Conservation (phyloP, 169 alveolate species). For the Perkinsus chesapeaki region DNA sequence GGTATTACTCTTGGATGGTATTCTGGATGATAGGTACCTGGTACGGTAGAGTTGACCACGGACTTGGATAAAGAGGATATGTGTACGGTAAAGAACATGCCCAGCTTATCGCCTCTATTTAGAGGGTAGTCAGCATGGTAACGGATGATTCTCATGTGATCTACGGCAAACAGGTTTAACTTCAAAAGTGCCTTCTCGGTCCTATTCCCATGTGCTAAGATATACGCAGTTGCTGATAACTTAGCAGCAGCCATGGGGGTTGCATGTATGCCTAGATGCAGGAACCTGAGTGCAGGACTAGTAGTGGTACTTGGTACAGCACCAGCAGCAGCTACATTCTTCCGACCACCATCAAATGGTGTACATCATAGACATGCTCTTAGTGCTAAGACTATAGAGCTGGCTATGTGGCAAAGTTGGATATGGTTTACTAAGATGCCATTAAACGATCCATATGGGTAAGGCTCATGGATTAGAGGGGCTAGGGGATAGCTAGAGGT, state of each 20-base stretch:
- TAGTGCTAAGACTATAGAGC: background rate
- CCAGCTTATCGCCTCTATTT: background rate
- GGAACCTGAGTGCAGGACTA: constrained; percentile 3
- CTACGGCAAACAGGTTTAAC: background rate
- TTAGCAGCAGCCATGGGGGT: constrained; percentile 4
- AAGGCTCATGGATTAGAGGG: background rate
- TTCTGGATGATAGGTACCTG: background rate
- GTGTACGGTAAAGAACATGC: background rate
- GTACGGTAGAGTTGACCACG: background rate
- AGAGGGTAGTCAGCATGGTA: background rate
- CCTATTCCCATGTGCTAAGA: background rate
- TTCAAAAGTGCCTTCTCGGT: background rate
- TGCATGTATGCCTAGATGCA: background rate
- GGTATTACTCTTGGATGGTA: background rate
- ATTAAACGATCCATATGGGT: background rate
- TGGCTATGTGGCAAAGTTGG: constrained; percentile 5
- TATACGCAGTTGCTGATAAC: background rate
- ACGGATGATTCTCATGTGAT: too few species aligned
- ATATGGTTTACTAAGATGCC: constrained; percentile 6
- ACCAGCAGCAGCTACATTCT: background rate
- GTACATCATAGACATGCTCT: background rate
- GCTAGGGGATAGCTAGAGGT: background rate
- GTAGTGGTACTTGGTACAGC: constrained; percentile 3
- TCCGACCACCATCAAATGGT: background rate
- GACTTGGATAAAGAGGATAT: background rate